A percentile compares a stretch with the other conserved stretches of the same genome.
phyloP scores from a whole-genome alignment of 805 yeast species.

The Yarrowia porcina region DNA sequence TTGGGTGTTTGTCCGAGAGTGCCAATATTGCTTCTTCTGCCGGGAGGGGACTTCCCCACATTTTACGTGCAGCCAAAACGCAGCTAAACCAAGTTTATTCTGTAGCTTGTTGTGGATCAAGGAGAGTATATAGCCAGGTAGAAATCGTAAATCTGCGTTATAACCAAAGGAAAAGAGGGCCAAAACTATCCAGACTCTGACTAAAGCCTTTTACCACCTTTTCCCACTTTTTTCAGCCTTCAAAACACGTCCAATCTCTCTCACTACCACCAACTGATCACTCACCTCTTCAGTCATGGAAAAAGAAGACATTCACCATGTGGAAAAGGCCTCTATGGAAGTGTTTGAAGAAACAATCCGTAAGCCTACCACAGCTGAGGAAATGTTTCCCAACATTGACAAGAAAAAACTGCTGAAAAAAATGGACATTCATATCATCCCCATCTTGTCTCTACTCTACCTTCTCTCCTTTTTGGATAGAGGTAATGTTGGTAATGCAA shows the following conservation, averaged over 20 bases:
- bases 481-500: constrained; percentile 49
- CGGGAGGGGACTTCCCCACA: constrained; percentile 9
- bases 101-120: not conserved
- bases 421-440: constrained; percentile 24
- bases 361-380: constrained; percentile 8
- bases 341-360: not conserved
- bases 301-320: not conserved
- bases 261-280: too few species aligned
- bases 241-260: not conserved
- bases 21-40: not conserved
- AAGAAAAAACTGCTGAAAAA: constrained; percentile 25
- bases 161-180: too few species aligned
- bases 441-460: constrained; percentile 21
- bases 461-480: constrained; percentile 43
- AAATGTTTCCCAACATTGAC: constrained; percentile 13
- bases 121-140: too few species aligned
- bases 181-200: too few species aligned
- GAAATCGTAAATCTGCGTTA: too few species aligned
- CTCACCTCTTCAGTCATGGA: not conserved
- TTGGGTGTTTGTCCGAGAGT: not conserved
- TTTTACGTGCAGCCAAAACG: not conserved
- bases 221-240: not conserved
- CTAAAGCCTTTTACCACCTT: not conserved
- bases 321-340: not conserved
- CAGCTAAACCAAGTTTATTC: not conserved